Evolutionary conservation across 768 basidiomycete species (phyloP).

Genomic region (Tricholoma sp.): DNA sequence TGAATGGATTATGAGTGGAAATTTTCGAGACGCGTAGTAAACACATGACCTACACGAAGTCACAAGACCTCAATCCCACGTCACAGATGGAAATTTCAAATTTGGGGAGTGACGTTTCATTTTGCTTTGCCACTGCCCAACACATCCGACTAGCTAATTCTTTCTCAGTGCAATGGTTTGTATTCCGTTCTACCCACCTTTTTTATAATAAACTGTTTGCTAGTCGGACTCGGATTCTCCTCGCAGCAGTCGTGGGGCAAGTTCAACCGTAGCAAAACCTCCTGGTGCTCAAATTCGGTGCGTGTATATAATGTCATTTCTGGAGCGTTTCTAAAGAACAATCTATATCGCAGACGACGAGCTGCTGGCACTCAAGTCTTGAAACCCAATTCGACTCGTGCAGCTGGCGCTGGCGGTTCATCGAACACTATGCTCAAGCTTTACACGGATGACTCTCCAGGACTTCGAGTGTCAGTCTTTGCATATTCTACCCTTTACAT

Average conservation of each 20-base stretch:
- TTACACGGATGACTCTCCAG: slow-evolving; percentile 97
- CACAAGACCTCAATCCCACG: slow-evolving; percentile 10
- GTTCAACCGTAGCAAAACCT: slow-evolving; percentile 60
- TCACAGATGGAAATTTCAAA: slow-evolving; percentile 8
- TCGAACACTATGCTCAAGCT: slow-evolving; percentile 98
- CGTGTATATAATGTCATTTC: slow-evolving; percentile 17
- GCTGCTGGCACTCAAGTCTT: slow-evolving; percentile 60
- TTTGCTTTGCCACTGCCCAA: slow-evolving; percentile 14
- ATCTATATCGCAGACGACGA: slow-evolving; percentile 49
- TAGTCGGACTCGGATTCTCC: slow-evolving; percentile 82
- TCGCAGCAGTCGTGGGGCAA: slow-evolving; percentile 32
- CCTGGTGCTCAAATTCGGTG: slow-evolving; percentile 82
- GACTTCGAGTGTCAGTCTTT: slow-evolving; percentile 80
- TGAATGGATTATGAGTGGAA: not conserved
- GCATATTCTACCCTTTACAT: not conserved
- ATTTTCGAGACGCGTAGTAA: not conserved
- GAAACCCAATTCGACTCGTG: slow-evolving; percentile 81
- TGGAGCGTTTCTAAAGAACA: slow-evolving; percentile 1
- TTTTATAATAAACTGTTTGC: not conserved
- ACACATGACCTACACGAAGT: not conserved
- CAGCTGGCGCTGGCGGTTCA: slow-evolving; percentile 93
- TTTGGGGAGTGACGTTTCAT: slow-evolving; percentile 19
- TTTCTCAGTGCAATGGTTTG: slow-evolving; percentile 32
- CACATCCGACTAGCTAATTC: slow-evolving; percentile 10
- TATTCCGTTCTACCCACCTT: not conserved